phyloP scores from a whole-genome alignment of 1,284 basidiomycete species.

The Leccinum insolens region DNA sequence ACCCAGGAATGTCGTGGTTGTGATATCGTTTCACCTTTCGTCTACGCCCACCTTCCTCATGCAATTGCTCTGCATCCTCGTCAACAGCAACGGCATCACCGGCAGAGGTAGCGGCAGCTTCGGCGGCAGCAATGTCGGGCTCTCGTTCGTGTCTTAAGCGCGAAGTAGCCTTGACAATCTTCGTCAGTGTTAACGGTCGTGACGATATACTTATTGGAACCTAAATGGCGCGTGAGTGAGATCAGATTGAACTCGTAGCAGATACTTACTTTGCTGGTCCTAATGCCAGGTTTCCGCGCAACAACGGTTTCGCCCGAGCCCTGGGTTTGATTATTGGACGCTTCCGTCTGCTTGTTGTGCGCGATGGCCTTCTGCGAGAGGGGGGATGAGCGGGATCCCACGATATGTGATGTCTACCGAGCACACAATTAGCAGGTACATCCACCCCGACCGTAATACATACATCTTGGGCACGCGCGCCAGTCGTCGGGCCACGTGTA shows the following conservation, averaged over 20 bases:
- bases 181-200: not conserved
- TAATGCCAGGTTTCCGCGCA: not conserved
- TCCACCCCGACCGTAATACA: not conserved
- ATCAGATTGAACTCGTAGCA: not conserved
- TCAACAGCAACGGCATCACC: not conserved
- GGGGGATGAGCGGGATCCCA: not conserved
- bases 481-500: not conserved
- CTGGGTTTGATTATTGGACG: not conserved
- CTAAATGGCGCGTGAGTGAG: not conserved
- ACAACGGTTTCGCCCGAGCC: not conserved
- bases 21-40: not conserved
- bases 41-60: not conserved
- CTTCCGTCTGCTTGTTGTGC: not conserved
- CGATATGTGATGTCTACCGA: not conserved
- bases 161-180: not conserved
- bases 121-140: not conserved
- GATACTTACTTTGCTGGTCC: not conserved
- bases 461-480: not conserved
- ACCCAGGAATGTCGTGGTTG: not conserved
- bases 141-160: not conserved
- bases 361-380: not conserved
- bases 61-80: not conserved
- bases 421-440: not conserved
- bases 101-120: not conserved
- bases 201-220: not conserved